Conservation (phyloP, 1,139 yeast species). For the Zygosaccharomyces sapae region DNA sequence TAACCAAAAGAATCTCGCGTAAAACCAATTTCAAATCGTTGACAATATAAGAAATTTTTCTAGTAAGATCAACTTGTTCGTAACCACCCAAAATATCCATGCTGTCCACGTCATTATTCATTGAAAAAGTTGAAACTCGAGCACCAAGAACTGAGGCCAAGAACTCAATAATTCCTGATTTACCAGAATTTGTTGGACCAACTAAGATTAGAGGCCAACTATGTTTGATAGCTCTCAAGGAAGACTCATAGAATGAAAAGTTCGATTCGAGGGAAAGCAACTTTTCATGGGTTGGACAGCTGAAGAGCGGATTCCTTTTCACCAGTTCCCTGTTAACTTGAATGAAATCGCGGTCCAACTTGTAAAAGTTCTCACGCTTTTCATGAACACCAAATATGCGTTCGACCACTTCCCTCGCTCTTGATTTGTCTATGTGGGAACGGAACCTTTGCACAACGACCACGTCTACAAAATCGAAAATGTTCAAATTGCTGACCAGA, state of each 20-base stretch:
- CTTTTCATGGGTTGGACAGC: slow-evolving; percentile 41
- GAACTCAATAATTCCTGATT: slow-evolving; percentile 69
- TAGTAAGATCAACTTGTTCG: slow-evolving; percentile 79
- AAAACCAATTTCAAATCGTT: slow-evolving; percentile 38
- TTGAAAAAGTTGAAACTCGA: slow-evolving; percentile 74
- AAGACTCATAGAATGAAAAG: slow-evolving; percentile 57
- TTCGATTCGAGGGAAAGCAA: slow-evolving; percentile 65
- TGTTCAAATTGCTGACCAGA: slow-evolving; percentile 37
- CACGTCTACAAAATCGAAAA: slow-evolving; percentile 67
- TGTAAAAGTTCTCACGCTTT: slow-evolving; percentile 44
- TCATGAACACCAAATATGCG: slow-evolving; percentile 49
- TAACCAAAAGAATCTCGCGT: slow-evolving; percentile 40
- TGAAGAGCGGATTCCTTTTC: slow-evolving; percentile 43
- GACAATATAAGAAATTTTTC: slow-evolving; percentile 48
- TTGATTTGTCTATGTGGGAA: slow-evolving; percentile 49
- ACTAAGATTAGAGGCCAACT: slow-evolving; percentile 80
- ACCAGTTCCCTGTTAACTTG: slow-evolving; percentile 63
- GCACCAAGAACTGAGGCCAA: slow-evolving; percentile 70
- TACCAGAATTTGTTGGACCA: slow-evolving; percentile 87
- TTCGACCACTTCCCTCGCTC: slow-evolving; percentile 50
- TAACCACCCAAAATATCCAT: slow-evolving; percentile 97
- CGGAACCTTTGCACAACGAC: slow-evolving; percentile 79
- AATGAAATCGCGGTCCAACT: slow-evolving; percentile 46
- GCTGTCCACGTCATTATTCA: slow-evolving; percentile 93
- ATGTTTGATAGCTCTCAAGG: slow-evolving; percentile 65